Evolutionary conservation across 2,329 filamentous ascomycete genomes (phyloP).

Genomic region (Teratosphaeria zuluensis): DNA sequence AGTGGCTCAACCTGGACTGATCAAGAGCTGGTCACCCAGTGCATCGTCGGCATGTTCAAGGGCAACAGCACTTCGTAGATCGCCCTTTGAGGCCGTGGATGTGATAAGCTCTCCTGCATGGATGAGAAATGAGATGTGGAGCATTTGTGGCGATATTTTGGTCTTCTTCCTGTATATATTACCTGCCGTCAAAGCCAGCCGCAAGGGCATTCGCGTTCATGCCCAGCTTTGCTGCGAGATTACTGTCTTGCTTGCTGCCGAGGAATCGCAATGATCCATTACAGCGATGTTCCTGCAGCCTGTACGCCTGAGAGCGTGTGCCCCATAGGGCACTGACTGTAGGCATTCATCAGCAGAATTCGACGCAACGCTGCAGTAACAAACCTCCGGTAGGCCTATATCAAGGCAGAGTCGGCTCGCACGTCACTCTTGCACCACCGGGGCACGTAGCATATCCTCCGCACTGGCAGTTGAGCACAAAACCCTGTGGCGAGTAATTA

Average conservation of each 20-base stretch:
- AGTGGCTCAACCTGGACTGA: slow-evolving; percentile 10
- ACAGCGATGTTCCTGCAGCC: no score
- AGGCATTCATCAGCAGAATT: no score
- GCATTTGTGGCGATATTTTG: background rate
- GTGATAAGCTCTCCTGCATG: background rate
- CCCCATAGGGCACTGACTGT: no score
- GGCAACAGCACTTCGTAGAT: background rate
- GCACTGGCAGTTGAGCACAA: no score
- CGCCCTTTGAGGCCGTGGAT: background rate
- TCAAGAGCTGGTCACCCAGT: slow-evolving; percentile 15
- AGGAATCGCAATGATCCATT: no score
- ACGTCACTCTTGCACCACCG: no score
- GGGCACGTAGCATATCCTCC: no score
- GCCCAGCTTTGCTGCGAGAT: background rate
- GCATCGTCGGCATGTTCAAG: slow-evolving; percentile 16
- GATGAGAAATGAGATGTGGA: background rate
- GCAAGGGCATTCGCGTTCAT: background rate
- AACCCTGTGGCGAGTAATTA: no score
- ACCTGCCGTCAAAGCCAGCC: background rate
- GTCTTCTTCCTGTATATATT: background rate
- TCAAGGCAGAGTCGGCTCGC: no score
- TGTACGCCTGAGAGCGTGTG: no score
- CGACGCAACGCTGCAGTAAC: no score
- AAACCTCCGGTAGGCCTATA: no score
- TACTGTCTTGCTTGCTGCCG: background rate